These are phyloP conservation scores for Spathaspora gorwiae DNA, from an alignment of 805 yeast species.

Conservation along the genomic window DNA sequence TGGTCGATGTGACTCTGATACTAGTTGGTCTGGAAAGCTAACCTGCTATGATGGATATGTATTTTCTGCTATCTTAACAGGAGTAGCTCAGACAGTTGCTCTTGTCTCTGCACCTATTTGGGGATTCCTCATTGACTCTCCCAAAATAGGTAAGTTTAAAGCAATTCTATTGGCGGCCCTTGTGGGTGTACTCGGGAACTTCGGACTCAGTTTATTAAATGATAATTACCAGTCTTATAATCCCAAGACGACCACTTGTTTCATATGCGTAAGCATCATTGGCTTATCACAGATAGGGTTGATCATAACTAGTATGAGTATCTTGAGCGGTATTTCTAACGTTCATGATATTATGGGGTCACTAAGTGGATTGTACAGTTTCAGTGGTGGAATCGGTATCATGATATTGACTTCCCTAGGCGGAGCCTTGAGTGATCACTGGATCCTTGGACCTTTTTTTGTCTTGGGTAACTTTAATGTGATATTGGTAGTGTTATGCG, in stretches of 20 bases:
- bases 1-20: conserved; percentile 43
- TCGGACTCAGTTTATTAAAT: conserved; percentile 20
- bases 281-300: conserved; percentile 63
- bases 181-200: conserved; percentile 42
- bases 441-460: conserved; percentile 57
- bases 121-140: conserved; percentile 52
- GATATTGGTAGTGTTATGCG: conserved; percentile 15
- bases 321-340: conserved; percentile 30
- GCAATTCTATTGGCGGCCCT: conserved; percentile 21
- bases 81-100: conserved; percentile 57
- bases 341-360: conserved; percentile 48
- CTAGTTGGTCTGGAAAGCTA: conserved; percentile 19
- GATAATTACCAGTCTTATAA: conserved; percentile 17
- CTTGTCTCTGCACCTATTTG: conserved; percentile 60
- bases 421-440: conserved; percentile 53
- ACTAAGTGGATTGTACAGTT: conserved; percentile 64
- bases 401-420: conserved; percentile 56
- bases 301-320: conserved; percentile 60
- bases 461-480: conserved; percentile 41
- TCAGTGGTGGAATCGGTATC: conserved; percentile 67
- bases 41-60: conserved; percentile 61
- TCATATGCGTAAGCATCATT: conserved; percentile 38
- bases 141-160: conserved; percentile 22
- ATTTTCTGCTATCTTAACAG: conserved; percentile 63
- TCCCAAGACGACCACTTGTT: conserved; percentile 32